Percentiles rank a stretch among this genome's conserved stretches.
phyloP scores from a whole-genome alignment of 2,329 filamentous ascomycete genomes.

The Aureobasidium subglaciale region DNA sequence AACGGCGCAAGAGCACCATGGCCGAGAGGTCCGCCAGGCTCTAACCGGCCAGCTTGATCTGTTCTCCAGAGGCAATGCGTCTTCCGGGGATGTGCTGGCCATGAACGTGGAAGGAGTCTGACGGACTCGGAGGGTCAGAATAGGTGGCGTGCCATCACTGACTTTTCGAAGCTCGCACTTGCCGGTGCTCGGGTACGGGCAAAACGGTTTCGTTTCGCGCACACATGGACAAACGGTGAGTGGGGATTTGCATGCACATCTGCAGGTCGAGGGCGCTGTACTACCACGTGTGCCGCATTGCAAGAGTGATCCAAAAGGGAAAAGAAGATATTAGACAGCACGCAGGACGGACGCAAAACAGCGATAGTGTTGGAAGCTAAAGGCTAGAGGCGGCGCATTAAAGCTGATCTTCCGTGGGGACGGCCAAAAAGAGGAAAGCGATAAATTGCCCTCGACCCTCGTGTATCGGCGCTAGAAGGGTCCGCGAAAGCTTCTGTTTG shows the following conservation, averaged over 20 bases:
- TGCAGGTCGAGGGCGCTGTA: background rate
- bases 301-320: background rate
- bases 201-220: background rate
- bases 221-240: constrained; percentile 10
- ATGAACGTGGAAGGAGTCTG: no score
- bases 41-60: background rate
- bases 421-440: background rate
- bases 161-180: background rate
- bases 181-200: background rate
- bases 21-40: constrained; percentile 1
- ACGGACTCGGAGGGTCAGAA: background rate
- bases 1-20: constrained; percentile 11
- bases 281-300: background rate
- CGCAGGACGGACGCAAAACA: constrained; percentile 2
- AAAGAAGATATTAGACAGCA: background rate
- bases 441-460: background rate
- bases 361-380: constrained; percentile 3
- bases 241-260: background rate
- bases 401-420: background rate
- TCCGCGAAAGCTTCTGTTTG: constrained; percentile 1
- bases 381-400: constrained; percentile 2
- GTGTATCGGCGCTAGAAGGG: constrained; percentile 9
- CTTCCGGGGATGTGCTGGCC: background rate
- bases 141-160: background rate
- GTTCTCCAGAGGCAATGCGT: background rate